These are phyloP conservation scores for Trametes villosa DNA, from an alignment of 768 basidiomycete genomes.

Conservation along the genomic window DNA sequence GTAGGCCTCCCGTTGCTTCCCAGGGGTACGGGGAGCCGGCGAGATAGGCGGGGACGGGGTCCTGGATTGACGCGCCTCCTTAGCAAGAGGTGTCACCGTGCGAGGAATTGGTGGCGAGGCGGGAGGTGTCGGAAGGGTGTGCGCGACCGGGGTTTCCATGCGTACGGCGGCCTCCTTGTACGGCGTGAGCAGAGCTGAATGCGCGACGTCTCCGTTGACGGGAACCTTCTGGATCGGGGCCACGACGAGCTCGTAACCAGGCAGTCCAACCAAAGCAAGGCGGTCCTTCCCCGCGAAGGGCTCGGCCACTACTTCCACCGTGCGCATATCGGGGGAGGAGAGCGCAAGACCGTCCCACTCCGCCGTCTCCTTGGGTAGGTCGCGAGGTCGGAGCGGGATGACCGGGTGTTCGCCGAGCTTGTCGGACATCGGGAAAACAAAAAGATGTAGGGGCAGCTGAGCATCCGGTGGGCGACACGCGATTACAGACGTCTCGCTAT, in stretches of 20 bases:
- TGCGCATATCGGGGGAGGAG: not conserved
- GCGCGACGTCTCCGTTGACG: not conserved
- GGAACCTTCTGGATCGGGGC: conserved; percentile 15
- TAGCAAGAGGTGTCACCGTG: not conserved
- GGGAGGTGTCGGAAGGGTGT: conserved; percentile 28
- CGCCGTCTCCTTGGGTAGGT: conserved; percentile 5
- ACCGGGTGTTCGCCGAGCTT: not conserved
- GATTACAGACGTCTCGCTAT: not conserved
- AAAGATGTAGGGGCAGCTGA: conserved; percentile 5
- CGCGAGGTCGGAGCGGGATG: conserved; percentile 1
- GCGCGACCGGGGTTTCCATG: conserved; percentile 5
- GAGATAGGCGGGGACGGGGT: not conserved
- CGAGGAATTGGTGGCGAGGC: conserved; percentile 26
- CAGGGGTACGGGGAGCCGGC: not conserved
- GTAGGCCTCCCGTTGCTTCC: not conserved
- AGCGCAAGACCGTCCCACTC: conserved; percentile 5
- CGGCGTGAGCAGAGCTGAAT: conserved; percentile 21
- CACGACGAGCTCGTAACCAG: conserved; percentile 22
- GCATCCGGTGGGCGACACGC: conserved; percentile 2
- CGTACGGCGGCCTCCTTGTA: conserved; percentile 5
- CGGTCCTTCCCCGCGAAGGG: not conserved
- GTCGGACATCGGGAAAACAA: conserved; percentile 16
- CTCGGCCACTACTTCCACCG: not conserved
- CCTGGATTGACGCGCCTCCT: not conserved
- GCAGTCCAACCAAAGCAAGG: not conserved